These are phyloP conservation scores for Pythium rishiriense DNA, from an alignment of 352 stramenopile species.

Conservation along the genomic window DNA sequence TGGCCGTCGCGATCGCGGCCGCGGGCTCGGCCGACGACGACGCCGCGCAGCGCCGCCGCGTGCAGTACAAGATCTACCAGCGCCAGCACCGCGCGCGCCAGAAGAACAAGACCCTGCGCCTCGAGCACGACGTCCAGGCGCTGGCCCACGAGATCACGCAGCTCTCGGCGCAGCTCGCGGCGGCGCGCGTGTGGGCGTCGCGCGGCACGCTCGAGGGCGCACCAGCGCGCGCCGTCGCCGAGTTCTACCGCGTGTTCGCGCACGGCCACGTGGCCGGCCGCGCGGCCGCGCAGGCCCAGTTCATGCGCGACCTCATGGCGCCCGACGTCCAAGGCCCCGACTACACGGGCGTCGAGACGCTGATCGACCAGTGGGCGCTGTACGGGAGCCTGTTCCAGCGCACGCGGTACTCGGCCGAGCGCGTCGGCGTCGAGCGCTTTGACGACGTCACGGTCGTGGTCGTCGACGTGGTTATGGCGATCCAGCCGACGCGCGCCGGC, in stretches of 20 bases:
- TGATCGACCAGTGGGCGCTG: slow-evolving; percentile 36
- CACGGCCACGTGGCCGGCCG: slow-evolving; percentile 33
- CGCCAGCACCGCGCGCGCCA: slow-evolving; percentile 42
- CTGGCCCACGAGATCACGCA: neutral
- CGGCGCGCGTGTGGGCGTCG: slow-evolving; percentile 9
- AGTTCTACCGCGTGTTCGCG: slow-evolving; percentile 40
- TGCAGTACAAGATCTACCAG: slow-evolving; percentile 69
- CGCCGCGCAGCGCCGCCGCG: slow-evolving; percentile 22
- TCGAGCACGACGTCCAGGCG: slow-evolving; percentile 5
- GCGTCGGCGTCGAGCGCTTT: neutral
- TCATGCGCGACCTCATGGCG: slow-evolving; percentile 57
- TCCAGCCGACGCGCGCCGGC: slow-evolving; percentile 31
- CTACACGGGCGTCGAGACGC: slow-evolving; percentile 43
- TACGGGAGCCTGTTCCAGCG: neutral
- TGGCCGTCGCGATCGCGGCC: slow-evolving; percentile 4
- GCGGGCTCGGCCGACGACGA: neutral
- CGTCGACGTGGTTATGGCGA: neutral
- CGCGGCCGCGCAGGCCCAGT: slow-evolving; percentile 30
- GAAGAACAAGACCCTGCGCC: slow-evolving; percentile 38
- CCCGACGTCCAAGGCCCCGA: slow-evolving; percentile 39
- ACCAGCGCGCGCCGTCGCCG: slow-evolving; percentile 27
- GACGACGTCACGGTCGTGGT: slow-evolving; percentile 1
- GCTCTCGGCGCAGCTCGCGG: neutral
- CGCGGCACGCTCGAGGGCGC: slow-evolving; percentile 10
- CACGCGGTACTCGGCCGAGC: neutral